phyloP scores from a whole-genome alignment of 805 yeast species.

The Hanseniaspora thailandica region DNA sequence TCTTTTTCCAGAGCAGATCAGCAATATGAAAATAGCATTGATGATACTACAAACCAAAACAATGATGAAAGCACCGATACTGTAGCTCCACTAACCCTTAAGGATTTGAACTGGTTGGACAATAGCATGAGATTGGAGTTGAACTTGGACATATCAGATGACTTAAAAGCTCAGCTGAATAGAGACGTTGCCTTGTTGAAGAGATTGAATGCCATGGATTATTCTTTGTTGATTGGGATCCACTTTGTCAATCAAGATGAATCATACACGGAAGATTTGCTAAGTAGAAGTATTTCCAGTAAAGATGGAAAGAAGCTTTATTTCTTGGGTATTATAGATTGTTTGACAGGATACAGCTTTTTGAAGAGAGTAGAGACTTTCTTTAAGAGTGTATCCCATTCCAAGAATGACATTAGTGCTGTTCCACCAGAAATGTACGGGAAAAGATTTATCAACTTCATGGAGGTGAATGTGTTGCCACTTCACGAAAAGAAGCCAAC shows the following conservation, averaged over 20 bases:
- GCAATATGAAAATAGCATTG: slow-evolving; percentile 17
- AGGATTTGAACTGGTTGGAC: slow-evolving; percentile 83
- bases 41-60: slow-evolving; percentile 17
- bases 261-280: slow-evolving; percentile 20
- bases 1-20: slow-evolving; percentile 19
- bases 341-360: slow-evolving; percentile 68
- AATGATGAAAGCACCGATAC: slow-evolving; percentile 25
- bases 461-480: slow-evolving; percentile 12
- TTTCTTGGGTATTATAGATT: slow-evolving; percentile 88
- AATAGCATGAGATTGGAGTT: slow-evolving; percentile 50
- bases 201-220: slow-evolving; percentile 83
- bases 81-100: slow-evolving; percentile 37
- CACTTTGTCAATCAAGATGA: slow-evolving; percentile 45
- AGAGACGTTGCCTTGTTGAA: slow-evolving; percentile 65
- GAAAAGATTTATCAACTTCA: slow-evolving; percentile 65
- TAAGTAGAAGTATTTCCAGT: slow-evolving; percentile 15
- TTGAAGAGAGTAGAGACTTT: slow-evolving; percentile 74
- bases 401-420: slow-evolving; percentile 65
- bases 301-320: slow-evolving; percentile 44
- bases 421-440: slow-evolving; percentile 88
- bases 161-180: slow-evolving; percentile 57
- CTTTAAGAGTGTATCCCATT: slow-evolving; percentile 63
- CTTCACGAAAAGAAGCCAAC: not conserved
- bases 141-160: slow-evolving; percentile 56
- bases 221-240: slow-evolving; percentile 76